These are phyloP conservation scores for Fusarium proliferatum DNA, from an alignment of 2,329 filamentous ascomycete genomes.

Conservation along the genomic window DNA sequence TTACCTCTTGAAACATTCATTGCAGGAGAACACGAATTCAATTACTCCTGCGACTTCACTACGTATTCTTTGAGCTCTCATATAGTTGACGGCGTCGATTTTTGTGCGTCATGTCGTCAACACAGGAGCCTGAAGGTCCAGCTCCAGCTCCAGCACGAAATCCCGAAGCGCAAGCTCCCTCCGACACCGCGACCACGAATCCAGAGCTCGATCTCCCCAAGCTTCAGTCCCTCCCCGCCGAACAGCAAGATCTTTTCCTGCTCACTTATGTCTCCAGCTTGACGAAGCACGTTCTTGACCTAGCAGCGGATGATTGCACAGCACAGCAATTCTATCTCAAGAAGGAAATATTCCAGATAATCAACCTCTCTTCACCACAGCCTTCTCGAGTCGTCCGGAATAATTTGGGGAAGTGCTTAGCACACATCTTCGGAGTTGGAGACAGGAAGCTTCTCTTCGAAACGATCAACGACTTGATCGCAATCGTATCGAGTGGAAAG, in stretches of 20 bases:
- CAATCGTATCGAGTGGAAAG: conserved; percentile 79
- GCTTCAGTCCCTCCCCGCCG: conserved; percentile 86
- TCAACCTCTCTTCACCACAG: conserved; percentile 84
- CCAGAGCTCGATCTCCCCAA: conserved; percentile 90
- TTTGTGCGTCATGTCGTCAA: conserved; percentile 51
- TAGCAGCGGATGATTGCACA: conserved; percentile 83
- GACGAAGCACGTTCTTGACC: conserved; percentile 78
- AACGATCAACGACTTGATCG: conserved; percentile 88
- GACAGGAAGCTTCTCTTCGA: conserved; percentile 94
- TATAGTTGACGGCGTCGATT: conserved; percentile 36
- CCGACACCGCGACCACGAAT: conserved; percentile 60
- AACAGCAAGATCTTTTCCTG: conserved; percentile 96
- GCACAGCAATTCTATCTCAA: conserved; percentile 92
- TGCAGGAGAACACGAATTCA: conserved; percentile 23
- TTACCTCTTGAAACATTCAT: conserved; percentile 24
- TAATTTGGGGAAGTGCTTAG: conserved; percentile 86
- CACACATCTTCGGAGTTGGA: conserved; percentile 83
- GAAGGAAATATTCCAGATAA: conserved; percentile 92
- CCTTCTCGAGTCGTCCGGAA: conserved; percentile 91
- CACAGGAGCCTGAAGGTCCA: conserved; percentile 51
- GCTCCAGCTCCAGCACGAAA: conserved; percentile 48
- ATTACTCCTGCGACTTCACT: conserved; percentile 10
- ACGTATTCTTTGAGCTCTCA: conserved; percentile 12
- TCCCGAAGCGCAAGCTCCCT: conserved; percentile 48
- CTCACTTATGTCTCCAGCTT: conserved; percentile 88